Evolutionary conservation across 2,329 filamentous ascomycete species (phyloP).

Genomic region (Parastagonospora avenae): DNA sequence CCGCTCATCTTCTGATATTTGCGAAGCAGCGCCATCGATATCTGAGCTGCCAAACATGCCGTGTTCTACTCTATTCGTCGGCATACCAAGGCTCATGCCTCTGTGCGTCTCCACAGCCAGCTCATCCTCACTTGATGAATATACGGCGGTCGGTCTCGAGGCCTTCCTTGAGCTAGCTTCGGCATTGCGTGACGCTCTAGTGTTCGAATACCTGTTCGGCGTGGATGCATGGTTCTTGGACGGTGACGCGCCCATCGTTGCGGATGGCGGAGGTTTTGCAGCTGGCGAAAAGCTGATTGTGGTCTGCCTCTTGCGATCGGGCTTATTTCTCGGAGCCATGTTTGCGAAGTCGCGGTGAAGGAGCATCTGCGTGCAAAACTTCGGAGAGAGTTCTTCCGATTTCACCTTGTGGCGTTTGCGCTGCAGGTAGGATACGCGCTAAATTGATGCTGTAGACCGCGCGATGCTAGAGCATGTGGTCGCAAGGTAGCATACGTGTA

Average conservation of each 20-base stretch:
- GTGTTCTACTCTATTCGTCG: constrained; percentile 13
- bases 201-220: constrained; percentile 23
- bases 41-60: constrained; percentile 36
- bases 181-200: constrained; percentile 22
- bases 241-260: constrained; percentile 7
- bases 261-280: constrained; percentile 45
- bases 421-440: neutral
- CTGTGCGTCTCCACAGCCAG: constrained; percentile 18
- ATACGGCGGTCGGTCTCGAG: constrained; percentile 17
- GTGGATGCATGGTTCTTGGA: constrained; percentile 9
- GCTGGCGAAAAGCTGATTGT: constrained; percentile 52
- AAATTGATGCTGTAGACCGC: neutral
- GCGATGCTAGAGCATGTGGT: neutral
- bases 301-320: constrained; percentile 44
- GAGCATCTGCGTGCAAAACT: neutral
- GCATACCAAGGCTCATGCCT: constrained; percentile 27
- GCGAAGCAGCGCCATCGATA: constrained; percentile 9
- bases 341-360: neutral
- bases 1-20: constrained; percentile 9
- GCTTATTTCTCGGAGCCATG: constrained; percentile 33
- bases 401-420: neutral
- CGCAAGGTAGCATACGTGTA: neutral
- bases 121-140: constrained; percentile 29
- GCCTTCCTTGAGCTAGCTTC: constrained; percentile 16
- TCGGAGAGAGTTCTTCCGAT: neutral